These are phyloP conservation scores for Raffaelea deltoideospora DNA, from an alignment of 2,329 filamentous ascomycete genomes.

Conservation along the genomic window DNA sequence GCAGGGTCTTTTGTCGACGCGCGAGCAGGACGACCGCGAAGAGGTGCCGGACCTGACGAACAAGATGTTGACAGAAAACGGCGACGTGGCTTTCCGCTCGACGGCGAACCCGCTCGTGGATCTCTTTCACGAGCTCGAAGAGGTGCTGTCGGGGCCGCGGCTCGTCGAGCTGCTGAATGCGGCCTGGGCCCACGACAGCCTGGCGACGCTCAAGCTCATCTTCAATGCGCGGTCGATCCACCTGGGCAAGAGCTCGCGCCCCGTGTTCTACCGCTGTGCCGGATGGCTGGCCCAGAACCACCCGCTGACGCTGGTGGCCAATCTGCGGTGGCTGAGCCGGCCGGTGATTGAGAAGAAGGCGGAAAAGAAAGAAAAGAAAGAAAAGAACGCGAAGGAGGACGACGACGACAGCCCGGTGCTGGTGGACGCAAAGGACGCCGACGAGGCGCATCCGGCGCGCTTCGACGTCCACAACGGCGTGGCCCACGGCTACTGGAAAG, in stretches of 20 bases:
- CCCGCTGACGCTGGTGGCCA: slow-evolving; percentile 35
- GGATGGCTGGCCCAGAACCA: slow-evolving; percentile 42
- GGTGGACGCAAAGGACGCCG: slow-evolving; percentile 7
- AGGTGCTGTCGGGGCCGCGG: slow-evolving; percentile 18
- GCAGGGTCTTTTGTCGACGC: slow-evolving; percentile 11
- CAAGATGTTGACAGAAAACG: slow-evolving; percentile 37
- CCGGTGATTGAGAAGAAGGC: slow-evolving; percentile 40
- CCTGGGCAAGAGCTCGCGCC: slow-evolving; percentile 37
- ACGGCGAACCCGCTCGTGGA: slow-evolving; percentile 32
- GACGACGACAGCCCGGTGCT: neutral
- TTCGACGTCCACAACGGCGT: slow-evolving; percentile 31
- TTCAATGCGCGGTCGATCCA: slow-evolving; percentile 48
- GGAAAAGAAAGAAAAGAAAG: slow-evolving; percentile 19
- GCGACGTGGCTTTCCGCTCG: slow-evolving; percentile 30
- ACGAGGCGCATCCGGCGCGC: slow-evolving; percentile 19
- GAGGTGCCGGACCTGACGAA: slow-evolving; percentile 15
- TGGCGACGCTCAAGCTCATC: slow-evolving; percentile 40
- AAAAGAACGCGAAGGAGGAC: too few relatives aligned
- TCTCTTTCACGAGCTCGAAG: slow-evolving; percentile 36
- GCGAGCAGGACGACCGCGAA: too few relatives aligned
- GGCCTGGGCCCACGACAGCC: slow-evolving; percentile 33
- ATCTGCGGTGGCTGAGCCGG: slow-evolving; percentile 38
- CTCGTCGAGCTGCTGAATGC: slow-evolving; percentile 26
- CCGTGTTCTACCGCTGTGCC: slow-evolving; percentile 33
- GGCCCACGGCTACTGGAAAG: slow-evolving; percentile 48